These are phyloP conservation scores for Termitomyces sp. DNA, from an alignment of 1,284 basidiomycete genomes.

Conservation along the genomic window DNA sequence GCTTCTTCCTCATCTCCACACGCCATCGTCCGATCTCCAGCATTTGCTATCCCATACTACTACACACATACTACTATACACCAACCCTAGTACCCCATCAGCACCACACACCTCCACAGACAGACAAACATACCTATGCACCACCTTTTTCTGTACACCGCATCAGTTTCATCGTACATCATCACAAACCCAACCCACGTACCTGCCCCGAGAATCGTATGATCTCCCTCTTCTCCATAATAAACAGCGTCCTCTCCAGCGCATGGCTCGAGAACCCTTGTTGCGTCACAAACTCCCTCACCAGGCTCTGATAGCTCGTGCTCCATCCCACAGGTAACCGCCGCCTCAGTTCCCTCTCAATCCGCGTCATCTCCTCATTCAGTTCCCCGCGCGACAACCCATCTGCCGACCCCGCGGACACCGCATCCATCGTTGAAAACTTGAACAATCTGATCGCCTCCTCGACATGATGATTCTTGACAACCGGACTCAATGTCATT, in stretches of 20 bases:
- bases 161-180: slow-evolving; percentile 12
- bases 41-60: neutral
- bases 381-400: slow-evolving; percentile 90
- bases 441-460: slow-evolving; percentile 99
- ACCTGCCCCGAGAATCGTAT: slow-evolving; percentile 84
- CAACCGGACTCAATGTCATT: slow-evolving; percentile 83
- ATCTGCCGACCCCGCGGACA: slow-evolving; percentile 88
- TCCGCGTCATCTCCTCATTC: slow-evolving; percentile 90
- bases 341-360: slow-evolving; percentile 88
- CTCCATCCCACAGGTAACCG: slow-evolving; percentile 95
- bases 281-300: slow-evolving; percentile 92
- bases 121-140: slow-evolving; percentile 23
- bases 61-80: slow-evolving; percentile 16
- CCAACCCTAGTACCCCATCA: slow-evolving; percentile 21
- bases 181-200: slow-evolving; percentile 16
- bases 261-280: slow-evolving; percentile 92
- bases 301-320: slow-evolving; percentile 90
- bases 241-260: slow-evolving; percentile 86
- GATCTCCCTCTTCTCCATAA: slow-evolving; percentile 94
- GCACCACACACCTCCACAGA: neutral
- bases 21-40: neutral
- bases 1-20: slow-evolving; percentile 18
- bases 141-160: slow-evolving; percentile 45
- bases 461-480: slow-evolving; percentile 93
- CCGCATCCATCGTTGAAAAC: slow-evolving; percentile 98